These are phyloP conservation scores for Rehmannia glutinosa DNA, from an alignment of 257 asterid genomes.

Conservation along the genomic window DNA sequence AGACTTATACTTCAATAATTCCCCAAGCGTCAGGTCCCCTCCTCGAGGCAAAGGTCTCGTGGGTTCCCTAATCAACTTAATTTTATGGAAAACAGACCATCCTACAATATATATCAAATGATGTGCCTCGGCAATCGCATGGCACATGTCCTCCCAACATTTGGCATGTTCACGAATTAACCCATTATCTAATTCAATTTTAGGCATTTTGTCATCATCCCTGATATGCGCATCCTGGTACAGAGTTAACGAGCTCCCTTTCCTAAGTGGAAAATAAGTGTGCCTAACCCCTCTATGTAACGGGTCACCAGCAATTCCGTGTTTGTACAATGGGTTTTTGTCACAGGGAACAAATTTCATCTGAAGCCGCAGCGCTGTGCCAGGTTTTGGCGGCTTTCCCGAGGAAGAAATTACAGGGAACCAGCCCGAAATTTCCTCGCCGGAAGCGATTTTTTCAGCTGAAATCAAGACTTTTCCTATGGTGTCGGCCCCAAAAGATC, in stretches of 20 bases:
- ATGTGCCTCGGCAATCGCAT: conserved; percentile 85
- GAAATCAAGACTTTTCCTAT: conserved; percentile 61
- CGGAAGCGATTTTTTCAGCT: conserved; percentile 43
- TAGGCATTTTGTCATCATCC: conserved; percentile 38
- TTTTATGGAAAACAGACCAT: conserved; percentile 80
- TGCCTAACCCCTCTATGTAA: conserved; percentile 44
- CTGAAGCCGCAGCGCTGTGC: conserved; percentile 44
- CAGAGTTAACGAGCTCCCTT: conserved; percentile 63
- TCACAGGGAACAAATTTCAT: conserved; percentile 54
- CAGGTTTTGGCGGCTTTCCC: conserved; percentile 56
- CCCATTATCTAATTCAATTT: conserved; percentile 56
- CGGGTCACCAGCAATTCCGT: conserved; percentile 77
- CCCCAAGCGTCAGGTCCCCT: conserved; percentile 85
- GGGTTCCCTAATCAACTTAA: conserved; percentile 78
- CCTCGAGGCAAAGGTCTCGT: conserved; percentile 73
- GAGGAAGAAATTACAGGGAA: conserved; percentile 32
- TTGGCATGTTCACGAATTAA: conserved; percentile 31
- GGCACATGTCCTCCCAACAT: conserved; percentile 92
- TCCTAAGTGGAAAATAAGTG: conserved; percentile 75
- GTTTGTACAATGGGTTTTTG: conserved; percentile 45
- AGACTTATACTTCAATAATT: conserved; percentile 80
- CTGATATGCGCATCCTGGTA: conserved; percentile 86
- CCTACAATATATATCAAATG: conserved; percentile 85
- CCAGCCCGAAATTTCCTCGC: conserved; percentile 46
- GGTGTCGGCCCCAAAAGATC: conserved; percentile 73